Percentiles rank a stretch among this genome's conserved stretches.
Evolutionary conservation across 2,329 filamentous ascomycete genomes (phyloP).

Genomic region (Penicillium sp.): DNA sequence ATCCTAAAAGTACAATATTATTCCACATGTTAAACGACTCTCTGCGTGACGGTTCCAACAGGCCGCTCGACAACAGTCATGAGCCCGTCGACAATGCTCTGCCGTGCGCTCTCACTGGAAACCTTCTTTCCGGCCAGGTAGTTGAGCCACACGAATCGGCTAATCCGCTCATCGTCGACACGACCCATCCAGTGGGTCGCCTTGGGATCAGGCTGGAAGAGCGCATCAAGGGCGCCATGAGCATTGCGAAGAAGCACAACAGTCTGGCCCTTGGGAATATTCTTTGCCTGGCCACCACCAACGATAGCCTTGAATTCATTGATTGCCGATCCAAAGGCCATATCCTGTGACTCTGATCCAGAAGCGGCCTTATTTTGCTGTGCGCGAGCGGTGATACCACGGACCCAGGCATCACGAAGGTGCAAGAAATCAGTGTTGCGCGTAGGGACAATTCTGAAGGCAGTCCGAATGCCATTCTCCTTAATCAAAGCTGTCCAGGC

Average conservation of each 20-base stretch:
- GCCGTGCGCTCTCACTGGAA: conserved; percentile 77
- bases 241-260: conserved; percentile 70
- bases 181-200: conserved; percentile 64
- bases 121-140: conserved; percentile 87
- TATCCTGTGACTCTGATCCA: conserved; percentile 61
- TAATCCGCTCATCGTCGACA: conserved; percentile 76
- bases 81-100: conserved; percentile 82
- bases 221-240: conserved; percentile 65
- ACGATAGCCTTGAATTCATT: conserved; percentile 80
- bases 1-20: background rate
- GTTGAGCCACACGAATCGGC: conserved; percentile 81
- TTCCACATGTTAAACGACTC: conserved; percentile 53
- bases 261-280: conserved; percentile 77
- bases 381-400: conserved; percentile 75
- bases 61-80: conserved; percentile 87
- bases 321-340: conserved; percentile 73
- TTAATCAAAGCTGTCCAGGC: conserved; percentile 74
- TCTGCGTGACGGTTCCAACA: conserved; percentile 80
- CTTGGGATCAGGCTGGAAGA: conserved; percentile 58
- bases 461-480: conserved; percentile 68
- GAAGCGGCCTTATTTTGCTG: conserved; percentile 51
- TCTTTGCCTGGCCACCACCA: conserved; percentile 64
- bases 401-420: conserved; percentile 85
- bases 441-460: conserved; percentile 84
- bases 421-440: conserved; percentile 93